Percentiles rank a stretch among this genome's conserved stretches.
Evolutionary conservation across 768 basidiomycete genomes (phyloP).

Genomic region (Dacryopinax spathularia): DNA sequence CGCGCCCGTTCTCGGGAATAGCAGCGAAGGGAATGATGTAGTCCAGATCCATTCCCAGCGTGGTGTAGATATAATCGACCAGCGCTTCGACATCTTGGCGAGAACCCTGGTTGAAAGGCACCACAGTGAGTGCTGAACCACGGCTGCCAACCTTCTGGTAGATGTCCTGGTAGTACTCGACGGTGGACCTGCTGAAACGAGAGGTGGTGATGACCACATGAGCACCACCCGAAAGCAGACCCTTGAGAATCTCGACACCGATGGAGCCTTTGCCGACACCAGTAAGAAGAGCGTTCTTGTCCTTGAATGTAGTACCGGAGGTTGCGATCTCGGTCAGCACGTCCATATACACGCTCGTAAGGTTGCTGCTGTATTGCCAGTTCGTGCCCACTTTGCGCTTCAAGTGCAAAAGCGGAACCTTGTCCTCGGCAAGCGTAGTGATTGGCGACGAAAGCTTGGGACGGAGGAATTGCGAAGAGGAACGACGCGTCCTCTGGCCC

Average conservation of each 20-base stretch:
- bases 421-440: conserved; percentile 67
- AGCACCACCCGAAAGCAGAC: conserved; percentile 88
- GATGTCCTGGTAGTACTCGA: conserved; percentile 96
- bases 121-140: conserved; percentile 92
- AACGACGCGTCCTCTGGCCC: conserved; percentile 57
- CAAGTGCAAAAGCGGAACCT: conserved; percentile 84
- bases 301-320: conserved; percentile 94
- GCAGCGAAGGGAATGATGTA: conserved; percentile 98
- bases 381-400: conserved; percentile 89
- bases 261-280: conserved; percentile 98
- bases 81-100: conserved; percentile 97
- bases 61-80: conserved; percentile 94
- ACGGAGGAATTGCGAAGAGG: conserved; percentile 93
- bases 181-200: conserved; percentile 85
- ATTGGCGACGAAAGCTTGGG: conserved; percentile 59
- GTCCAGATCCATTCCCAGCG: conserved; percentile 89
- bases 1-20: conserved; percentile 94
- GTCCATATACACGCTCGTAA: conserved; percentile 90
- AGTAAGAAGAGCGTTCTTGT: conserved; percentile 95
- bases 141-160: conserved; percentile 91
- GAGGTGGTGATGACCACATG: conserved; percentile 97
- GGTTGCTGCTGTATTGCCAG: conserved; percentile 96
- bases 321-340: conserved; percentile 97
- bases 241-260: conserved; percentile 93
- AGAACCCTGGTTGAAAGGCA: conserved; percentile 98